phyloP scores from a whole-genome alignment of 805 yeast species.

The Pichia sporocuriosa region DNA sequence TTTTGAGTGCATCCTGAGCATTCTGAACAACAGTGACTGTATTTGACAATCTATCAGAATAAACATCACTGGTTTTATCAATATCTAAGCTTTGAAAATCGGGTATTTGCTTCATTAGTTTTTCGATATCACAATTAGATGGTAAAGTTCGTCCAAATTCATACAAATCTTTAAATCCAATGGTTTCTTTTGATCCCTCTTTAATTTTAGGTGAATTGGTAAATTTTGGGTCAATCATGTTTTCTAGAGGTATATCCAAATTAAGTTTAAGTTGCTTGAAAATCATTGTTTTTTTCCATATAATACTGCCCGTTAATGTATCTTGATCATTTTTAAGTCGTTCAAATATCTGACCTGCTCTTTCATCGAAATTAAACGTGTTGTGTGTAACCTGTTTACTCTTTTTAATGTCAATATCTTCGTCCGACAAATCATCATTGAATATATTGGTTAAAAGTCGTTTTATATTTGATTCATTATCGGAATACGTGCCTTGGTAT shows the following conservation, averaged over 20 bases:
- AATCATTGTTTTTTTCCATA: constrained; percentile 64
- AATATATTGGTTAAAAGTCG: constrained; percentile 14
- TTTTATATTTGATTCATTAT: constrained; percentile 6
- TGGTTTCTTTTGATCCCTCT: too few relatives aligned
- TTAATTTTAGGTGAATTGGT: too few relatives aligned
- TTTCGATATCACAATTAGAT: background rate
- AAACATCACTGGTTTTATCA: constrained; percentile 21
- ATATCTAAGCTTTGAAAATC: constrained; percentile 22
- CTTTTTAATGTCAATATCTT: too few relatives aligned
- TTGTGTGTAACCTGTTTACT: too few relatives aligned
- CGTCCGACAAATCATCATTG: too few relatives aligned
- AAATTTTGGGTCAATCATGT: too few relatives aligned
- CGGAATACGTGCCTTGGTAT: constrained; percentile 8
- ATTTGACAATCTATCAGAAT: constrained; percentile 19
- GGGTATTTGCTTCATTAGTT: constrained; percentile 26
- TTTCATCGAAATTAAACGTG: constrained; percentile 16
- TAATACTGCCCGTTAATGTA: constrained; percentile 45
- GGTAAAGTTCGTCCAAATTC: constrained; percentile 4
- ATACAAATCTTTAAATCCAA: constrained; percentile 13
- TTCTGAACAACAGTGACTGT: constrained; percentile 17
- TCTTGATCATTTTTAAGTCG: constrained; percentile 23
- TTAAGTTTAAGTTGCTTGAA: constrained; percentile 57
- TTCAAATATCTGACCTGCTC: constrained; percentile 21
- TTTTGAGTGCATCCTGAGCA: constrained; percentile 5
- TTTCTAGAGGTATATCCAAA: constrained; percentile 65